Base-by-base conservation (phyloP, 148 eudicot genomes). In the Heliosperma pusillum region DNA sequence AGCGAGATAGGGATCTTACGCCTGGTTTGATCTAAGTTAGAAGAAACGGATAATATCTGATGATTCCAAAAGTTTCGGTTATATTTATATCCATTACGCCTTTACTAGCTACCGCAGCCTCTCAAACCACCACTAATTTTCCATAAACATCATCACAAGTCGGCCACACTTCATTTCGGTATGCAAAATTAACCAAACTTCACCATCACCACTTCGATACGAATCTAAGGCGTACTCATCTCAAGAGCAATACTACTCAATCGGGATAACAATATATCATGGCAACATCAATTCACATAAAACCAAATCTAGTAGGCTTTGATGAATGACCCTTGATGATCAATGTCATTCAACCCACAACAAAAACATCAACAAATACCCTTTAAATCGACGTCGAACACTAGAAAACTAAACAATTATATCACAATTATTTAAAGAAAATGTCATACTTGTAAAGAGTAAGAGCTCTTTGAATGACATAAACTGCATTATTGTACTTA, bases 391-490 rank as follows among this genome's bases (percentile, higher is more conserved):
- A 64, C 50, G 33, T 21, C 12, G 42, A 40, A 53, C 50, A 27
- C 47, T 26, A 44, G 20, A 63, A 74, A 12, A 26, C 16, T 17
- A 45, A 61, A 40, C 60, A 33, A 71, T 26, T 64, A 75, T 44
- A 63, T n/a, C 69, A 47, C 13, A 71, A 40, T 53, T 63, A 20
- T 15, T 40, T 9, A 7, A 22, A 33, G 45, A 29, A 17, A 29
- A 56, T 17, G 1, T 3, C 84, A 69, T 81, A 94, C 98, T 87
- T 77, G 87, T 92, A 91, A 67, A 94, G 96, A 83, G 96, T 87
- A 75, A 95, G 84, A 83, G 98, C 96, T 83, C 98, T 81, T 87
- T 84, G 91, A 78, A 95, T 92, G 67, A 92, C 92, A 81, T 85
- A 86, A 30, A 95, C 81, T 11, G 98, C 96, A 66, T 85, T 92